Evolutionary conservation across 2,329 filamentous ascomycete genomes (phyloP), one percentile per base, ranked within the genome.

Genomic region (Amauroascus niger): DNA sequence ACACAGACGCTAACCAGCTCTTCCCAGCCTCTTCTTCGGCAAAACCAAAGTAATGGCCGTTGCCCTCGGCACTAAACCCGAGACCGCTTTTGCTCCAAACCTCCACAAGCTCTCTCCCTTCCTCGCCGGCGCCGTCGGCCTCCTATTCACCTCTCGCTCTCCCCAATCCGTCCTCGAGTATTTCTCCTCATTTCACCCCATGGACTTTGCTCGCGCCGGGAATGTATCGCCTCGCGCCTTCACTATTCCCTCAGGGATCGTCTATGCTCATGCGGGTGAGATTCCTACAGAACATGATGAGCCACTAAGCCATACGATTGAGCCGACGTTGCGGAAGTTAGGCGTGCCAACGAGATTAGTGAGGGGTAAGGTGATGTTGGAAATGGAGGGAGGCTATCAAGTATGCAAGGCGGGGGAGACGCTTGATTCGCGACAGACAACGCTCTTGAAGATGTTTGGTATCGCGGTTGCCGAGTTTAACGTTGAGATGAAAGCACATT

Each of bases 41-140:
- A 98, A 97, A 77, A 97, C 91, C 56, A 97, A 97, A 75, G 90
- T 98, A 71, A 97, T 97, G 89, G 84, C 87, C 64, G 91, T 93
- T 74, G 90, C 93, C 54, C 85, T 98, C 24, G 93, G 93, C 67
- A 80, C 80, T 60, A 83, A 78, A 52, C 78, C 83, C 61, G 85
- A 87, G 65, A 86, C 88, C 64, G 88, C 90, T 73, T 80, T 87
- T 71, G 86, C 88, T 62, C 81, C 87, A 43, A 87, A 88, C 67
- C 81, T 93, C 64, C 77, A 87, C 67, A 73, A 75, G 58, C 81
- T 96, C 55, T 74, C 79, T 18, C 75, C 76, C 44, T 80, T 87
- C 76, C 77, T 97, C 49, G 73, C 78, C 61, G 93, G 93, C 65
- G 85, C 86, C 63, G 88, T 96, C 56, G 93, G 93, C 54, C 80